phyloP scores from a whole-genome alignment of 805 yeast species.

The Myxozyma neglecta region DNA sequence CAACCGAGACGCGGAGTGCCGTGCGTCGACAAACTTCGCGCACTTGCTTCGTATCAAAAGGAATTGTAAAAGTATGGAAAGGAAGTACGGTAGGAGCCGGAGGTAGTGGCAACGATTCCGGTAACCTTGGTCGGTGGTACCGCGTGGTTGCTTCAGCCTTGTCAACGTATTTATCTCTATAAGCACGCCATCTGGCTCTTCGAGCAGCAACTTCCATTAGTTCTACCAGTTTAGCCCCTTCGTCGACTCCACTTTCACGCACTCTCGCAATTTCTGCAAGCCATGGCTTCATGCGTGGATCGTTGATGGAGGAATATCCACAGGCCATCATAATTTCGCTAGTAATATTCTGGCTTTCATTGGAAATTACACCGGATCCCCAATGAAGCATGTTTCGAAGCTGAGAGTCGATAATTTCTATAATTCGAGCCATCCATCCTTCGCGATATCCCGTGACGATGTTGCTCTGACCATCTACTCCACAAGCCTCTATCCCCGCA shows the following conservation, averaged over 20 bases:
- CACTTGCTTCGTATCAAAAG: conserved; percentile 34
- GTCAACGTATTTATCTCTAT: conserved; percentile 28
- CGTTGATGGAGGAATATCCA: conserved; percentile 17
- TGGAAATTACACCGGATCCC: conserved; percentile 36
- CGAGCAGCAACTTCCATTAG: conserved; percentile 35
- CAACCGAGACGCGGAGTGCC: conserved; percentile 36
- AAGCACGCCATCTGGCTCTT: conserved; percentile 35
- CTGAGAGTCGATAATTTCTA: conserved; percentile 34
- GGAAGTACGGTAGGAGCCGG: conserved; percentile 39
- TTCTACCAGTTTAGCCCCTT: conserved; percentile 35
- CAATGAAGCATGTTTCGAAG: conserved; percentile 32
- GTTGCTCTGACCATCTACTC: conserved; percentile 36
- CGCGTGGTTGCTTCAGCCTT: background rate
- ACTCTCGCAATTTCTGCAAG: conserved; percentile 11
- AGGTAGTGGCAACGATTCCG: conserved; percentile 35
- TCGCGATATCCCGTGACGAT: conserved; percentile 26
- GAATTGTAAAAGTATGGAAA: conserved; percentile 41
- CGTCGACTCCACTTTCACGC: conserved; percentile 26
- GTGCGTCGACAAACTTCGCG: conserved; percentile 35
- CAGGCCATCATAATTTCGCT: conserved; percentile 22
- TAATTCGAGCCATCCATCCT: conserved; percentile 38
- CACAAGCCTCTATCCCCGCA: conserved; percentile 33
- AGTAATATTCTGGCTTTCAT: background rate
- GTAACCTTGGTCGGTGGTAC: conserved; percentile 33
- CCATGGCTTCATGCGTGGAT: conserved; percentile 18